Conservation (phyloP, 805 yeast species). For the Suhomyces kilbournensis region DNA sequence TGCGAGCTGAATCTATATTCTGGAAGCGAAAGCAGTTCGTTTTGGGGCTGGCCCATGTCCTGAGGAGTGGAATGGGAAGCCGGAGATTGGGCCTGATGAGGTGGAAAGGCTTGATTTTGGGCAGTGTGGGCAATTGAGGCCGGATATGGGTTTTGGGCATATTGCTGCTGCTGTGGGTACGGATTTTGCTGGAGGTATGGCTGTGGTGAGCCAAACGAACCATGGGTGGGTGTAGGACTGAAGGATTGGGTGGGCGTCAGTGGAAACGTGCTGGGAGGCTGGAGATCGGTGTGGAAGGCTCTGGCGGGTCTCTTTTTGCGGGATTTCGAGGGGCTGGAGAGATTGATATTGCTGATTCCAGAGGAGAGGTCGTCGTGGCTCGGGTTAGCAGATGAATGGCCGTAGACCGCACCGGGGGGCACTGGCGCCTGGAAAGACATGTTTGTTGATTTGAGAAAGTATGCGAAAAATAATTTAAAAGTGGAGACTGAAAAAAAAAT, state of each 20-base stretch:
- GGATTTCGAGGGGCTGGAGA: conserved; percentile 8
- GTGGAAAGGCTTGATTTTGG: not conserved
- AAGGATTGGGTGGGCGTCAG: not conserved
- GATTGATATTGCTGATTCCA: conserved; percentile 7
- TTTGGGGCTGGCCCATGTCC: not conserved
- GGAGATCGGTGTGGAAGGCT: conserved; percentile 28
- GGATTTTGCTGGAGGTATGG: not conserved
- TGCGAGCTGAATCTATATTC: conserved; percentile 21
- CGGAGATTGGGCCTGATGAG: not conserved
- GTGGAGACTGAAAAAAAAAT: not conserved
- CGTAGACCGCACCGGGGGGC: conserved; percentile 3
- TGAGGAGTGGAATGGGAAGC: not conserved
- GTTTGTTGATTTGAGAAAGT: not conserved
- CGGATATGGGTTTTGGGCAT: not conserved
- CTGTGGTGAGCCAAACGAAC: not conserved
- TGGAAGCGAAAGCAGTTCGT: conserved; percentile 8
- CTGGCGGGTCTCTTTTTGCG: conserved; percentile 31
- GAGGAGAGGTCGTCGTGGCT: conserved; percentile 5
- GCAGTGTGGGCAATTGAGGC: not conserved
- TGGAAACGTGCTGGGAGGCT: conserved; percentile 4
- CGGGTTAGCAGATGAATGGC: not conserved
- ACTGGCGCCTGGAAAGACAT: conserved; percentile 9
- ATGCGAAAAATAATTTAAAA: not conserved
- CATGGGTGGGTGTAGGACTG: not conserved
- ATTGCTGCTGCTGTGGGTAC: not conserved